Evolutionary conservation across 495 filamentous ascomycete species (phyloP).

Genomic region (Chlorociboria aeruginascens): DNA sequence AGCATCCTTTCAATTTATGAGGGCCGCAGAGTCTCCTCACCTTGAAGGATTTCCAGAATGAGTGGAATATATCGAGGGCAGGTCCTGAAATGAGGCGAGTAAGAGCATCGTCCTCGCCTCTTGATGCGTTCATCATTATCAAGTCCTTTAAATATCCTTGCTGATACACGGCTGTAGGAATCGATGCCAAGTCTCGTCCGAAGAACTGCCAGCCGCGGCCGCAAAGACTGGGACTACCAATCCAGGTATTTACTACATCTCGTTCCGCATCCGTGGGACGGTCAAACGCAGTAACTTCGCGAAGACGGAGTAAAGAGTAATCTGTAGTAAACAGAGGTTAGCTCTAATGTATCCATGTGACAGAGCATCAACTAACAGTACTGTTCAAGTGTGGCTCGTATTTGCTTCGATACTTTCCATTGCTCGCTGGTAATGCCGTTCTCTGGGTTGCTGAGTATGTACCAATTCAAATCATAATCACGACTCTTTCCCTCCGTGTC

Average conservation of each 20-base stretch:
- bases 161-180: background rate
- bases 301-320: background rate
- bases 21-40: background rate
- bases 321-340: background rate
- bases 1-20: background rate
- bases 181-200: background rate
- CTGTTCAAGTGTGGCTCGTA: background rate
- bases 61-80: background rate
- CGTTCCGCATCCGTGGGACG: background rate
- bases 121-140: background rate
- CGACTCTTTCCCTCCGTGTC: background rate
- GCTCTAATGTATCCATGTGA: background rate
- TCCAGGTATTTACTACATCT: background rate
- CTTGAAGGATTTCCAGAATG: background rate
- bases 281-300: background rate
- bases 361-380: background rate
- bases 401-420: background rate
- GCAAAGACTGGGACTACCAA: background rate
- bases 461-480: constrained; percentile 1
- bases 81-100: background rate
- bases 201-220: background rate
- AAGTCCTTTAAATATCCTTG: background rate
- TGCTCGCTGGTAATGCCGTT: background rate
- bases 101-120: background rate
- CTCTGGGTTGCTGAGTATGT: background rate